Base-by-base conservation (phyloP, 768 basidiomycete genomes). In the Podaxis sp. region DNA sequence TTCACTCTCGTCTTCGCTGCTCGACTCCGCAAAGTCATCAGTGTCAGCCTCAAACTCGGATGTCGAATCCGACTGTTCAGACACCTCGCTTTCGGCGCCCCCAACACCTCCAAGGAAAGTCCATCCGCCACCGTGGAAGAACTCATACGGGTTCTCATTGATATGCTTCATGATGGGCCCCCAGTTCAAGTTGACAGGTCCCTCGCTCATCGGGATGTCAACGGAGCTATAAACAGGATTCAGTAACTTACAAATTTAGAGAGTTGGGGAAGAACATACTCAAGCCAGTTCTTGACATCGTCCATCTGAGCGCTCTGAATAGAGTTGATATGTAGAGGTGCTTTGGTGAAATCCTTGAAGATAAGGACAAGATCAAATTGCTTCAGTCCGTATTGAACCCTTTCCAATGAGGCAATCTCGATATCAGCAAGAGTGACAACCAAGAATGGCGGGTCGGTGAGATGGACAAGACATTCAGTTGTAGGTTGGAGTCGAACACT, bases 261-360 rank as follows among this genome's bases (percentile, higher is more conserved):
- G 24, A 30, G 37, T 3, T 20, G 28, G 55, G 59, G 51, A 51
- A 26, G 57, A 6, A 80, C 93, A 66, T 73, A 98, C 95, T 99
- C 95, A 22, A 99, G 84, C 97, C 97, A 99, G 70, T 97, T 96
- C 77, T 98, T 99, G 66, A 99, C 96, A 67, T 96, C 95, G 70
- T 99, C 97, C 70, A 99, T 85, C 68, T 94, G 90, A 1, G 86
- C 77, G 60, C 85, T 91, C 24, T 93, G 95, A 67, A 99, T 96
- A 0, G 95, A 95, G 73, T 99, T 99, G 79, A 99, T 94, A 70
- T 99, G 97, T 10, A 98, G 81, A 0, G 96, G 96, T 2, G 89
- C 65, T 70, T 92, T 92, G 40, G 93, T 90, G 76, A 98, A 98
- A 74, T 99, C 97, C 72, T 93, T 93, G 83, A 98, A 93, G 64